Evolutionary conservation across 2,329 filamentous ascomycete species (phyloP).

Genomic region (Nothophoma quercina): DNA sequence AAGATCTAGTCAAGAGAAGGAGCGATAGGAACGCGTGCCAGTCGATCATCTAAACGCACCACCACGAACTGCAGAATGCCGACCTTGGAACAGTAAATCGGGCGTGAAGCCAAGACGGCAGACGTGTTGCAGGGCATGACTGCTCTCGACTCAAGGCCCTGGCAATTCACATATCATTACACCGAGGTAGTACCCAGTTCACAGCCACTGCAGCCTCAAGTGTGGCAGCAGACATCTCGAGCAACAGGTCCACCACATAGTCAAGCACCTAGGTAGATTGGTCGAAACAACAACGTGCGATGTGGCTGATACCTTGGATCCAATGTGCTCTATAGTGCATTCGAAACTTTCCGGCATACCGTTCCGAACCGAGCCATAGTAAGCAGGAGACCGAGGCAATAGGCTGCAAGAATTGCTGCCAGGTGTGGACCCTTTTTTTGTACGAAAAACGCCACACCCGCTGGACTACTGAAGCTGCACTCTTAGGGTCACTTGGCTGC

Average conservation of each 20-base stretch:
- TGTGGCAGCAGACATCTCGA: background rate
- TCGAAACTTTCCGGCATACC: slow-evolving; percentile 1
- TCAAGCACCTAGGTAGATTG: background rate
- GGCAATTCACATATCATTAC: background rate
- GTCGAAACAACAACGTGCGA: background rate
- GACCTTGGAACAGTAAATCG: background rate
- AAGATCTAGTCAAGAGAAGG: background rate
- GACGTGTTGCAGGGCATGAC: background rate
- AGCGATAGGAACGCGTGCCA: background rate
- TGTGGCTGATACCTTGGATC: background rate
- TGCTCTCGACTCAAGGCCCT: background rate
- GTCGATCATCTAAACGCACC: background rate
- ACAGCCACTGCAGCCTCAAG: background rate
- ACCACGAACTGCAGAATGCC: background rate
- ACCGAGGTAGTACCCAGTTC: too few relatives aligned
- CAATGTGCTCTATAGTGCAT: background rate
- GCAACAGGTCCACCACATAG: background rate
- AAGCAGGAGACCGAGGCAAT: background rate
- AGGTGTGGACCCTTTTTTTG: background rate
- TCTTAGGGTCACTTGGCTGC: background rate
- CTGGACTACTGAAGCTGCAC: background rate
- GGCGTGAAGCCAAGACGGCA: background rate
- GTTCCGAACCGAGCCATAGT: background rate
- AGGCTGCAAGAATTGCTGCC: background rate
- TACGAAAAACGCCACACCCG: slow-evolving; percentile 2